These are phyloP conservation scores for Plantago rigida DNA, from an alignment of 305 asterid species.

Conservation along the genomic window DNA sequence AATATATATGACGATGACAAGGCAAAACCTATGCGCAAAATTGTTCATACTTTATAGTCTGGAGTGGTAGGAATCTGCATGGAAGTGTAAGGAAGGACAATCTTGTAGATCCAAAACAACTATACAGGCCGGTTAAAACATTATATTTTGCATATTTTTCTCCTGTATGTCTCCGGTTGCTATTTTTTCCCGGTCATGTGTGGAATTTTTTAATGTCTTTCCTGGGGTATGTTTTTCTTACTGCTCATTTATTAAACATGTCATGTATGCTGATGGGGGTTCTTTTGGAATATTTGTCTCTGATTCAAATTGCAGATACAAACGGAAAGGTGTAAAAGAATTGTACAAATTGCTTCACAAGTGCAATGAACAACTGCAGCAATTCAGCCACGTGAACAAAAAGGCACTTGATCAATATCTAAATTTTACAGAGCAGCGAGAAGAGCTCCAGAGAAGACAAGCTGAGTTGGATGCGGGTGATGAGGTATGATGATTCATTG, in stretches of 20 bases:
- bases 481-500: conserved; percentile 45
- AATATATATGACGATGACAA: neutral
- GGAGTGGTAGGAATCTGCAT: conserved; percentile 3
- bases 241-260: conserved; percentile 5
- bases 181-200: conserved; percentile 7
- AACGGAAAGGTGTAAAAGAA: conserved; percentile 66
- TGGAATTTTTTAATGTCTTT: conserved; percentile 10
- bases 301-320: conserved; percentile 47
- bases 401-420: conserved; percentile 97
- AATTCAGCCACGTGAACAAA: conserved; percentile 96
- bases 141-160: too few relatives aligned
- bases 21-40: neutral
- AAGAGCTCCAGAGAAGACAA: conserved; percentile 86
- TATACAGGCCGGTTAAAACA: neutral
- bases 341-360: conserved; percentile 73
- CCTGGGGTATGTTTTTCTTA: conserved; percentile 3
- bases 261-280: conserved; percentile 6
- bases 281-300: conserved; percentile 19
- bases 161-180: neutral
- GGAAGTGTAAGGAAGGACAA: conserved; percentile 16
- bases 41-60: conserved; percentile 1
- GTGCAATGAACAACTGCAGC: conserved; percentile 84
- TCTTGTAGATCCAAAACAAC: conserved; percentile 11
- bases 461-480: conserved; percentile 95
- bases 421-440: conserved; percentile 91